phyloP scores from a whole-genome alignment of 768 basidiomycete genomes.

The Grammothele lineata region DNA sequence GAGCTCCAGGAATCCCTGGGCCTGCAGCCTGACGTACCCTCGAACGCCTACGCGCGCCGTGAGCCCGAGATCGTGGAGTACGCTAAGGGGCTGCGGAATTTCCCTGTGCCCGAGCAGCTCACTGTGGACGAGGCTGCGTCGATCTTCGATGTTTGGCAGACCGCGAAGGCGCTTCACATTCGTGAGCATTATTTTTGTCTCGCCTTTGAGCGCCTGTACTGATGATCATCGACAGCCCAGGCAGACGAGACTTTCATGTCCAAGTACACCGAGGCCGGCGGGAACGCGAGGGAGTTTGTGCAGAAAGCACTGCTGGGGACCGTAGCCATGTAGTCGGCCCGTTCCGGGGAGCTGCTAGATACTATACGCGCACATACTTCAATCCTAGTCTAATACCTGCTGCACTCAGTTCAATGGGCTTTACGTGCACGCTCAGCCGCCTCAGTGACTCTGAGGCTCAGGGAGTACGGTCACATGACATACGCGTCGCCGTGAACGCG shows the following conservation, averaged over 20 bases:
- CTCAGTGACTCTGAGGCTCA: too few species aligned
- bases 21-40: slow-evolving; percentile 36
- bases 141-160: slow-evolving; percentile 74
- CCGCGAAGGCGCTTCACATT: slow-evolving; percentile 50
- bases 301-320: slow-evolving; percentile 28
- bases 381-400: background rate
- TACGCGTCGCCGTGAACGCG: slow-evolving; percentile 5
- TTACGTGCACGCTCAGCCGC: too few species aligned
- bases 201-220: too few species aligned
- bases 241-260: slow-evolving; percentile 74
- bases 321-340: slow-evolving; percentile 2
- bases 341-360: background rate
- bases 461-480: slow-evolving; percentile 19
- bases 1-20: slow-evolving; percentile 64
- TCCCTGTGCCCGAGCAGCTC: slow-evolving; percentile 55
- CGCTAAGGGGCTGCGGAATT: slow-evolving; percentile 46
- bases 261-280: slow-evolving; percentile 73
- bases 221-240: slow-evolving; percentile 23
- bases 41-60: slow-evolving; percentile 55
- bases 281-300: slow-evolving; percentile 79
- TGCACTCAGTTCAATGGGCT: too few species aligned
- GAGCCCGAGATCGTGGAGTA: slow-evolving; percentile 47
- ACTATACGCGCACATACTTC: background rate
- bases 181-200: too few species aligned
- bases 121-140: slow-evolving; percentile 64